Evolutionary conservation across 306 rosid species (phyloP), one percentile per base, ranked within the genome.

Genomic region (Biancaea sappan): DNA sequence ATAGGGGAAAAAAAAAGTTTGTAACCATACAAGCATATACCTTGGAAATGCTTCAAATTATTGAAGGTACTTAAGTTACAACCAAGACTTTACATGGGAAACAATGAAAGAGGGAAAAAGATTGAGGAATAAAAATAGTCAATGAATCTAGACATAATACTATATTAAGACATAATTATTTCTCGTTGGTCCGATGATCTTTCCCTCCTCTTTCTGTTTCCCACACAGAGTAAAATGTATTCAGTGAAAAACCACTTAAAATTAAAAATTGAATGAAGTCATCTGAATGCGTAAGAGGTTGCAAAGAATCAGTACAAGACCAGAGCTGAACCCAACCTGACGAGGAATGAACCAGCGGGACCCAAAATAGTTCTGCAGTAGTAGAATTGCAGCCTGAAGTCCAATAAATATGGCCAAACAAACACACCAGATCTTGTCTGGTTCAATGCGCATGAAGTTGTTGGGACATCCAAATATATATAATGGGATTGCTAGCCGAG

Each of bases 331-430:
- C 16, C 79, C 16, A 82, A 94, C 98, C 95, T 94, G 97, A 71
- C 81, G 97, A 77, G 97, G 98, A 73, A 94, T 91, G 91, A 94
- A 94, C 87, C 96, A 91, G 5, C 98, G 93, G n/a, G 98, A 90
- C 34, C 98, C 98, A 12, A 90, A 84, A 82, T 94, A 87, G 84
- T 94, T 94, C 84, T 94, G 98, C 79, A 94, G 89, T 73, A 94
- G 86, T 84, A 94, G 95, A 85, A 88, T 61, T 18, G 87, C 78
- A 22, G 93, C 88, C 85, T 94, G 97, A 63, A 94, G 82, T 70
- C 83, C 87, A 73, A 84, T 69, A 69, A 91, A 90, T 31, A 86
- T 46, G 32, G 79, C 71, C 88, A 94, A 83, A 65, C 80, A 90
- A 65, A 83, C 78, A 79, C 97, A 91, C 97, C 97, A 91, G 60